phyloP scores from a whole-genome alignment of 2,329 filamentous ascomycete genomes.

The Dactylellina drechsleri region DNA sequence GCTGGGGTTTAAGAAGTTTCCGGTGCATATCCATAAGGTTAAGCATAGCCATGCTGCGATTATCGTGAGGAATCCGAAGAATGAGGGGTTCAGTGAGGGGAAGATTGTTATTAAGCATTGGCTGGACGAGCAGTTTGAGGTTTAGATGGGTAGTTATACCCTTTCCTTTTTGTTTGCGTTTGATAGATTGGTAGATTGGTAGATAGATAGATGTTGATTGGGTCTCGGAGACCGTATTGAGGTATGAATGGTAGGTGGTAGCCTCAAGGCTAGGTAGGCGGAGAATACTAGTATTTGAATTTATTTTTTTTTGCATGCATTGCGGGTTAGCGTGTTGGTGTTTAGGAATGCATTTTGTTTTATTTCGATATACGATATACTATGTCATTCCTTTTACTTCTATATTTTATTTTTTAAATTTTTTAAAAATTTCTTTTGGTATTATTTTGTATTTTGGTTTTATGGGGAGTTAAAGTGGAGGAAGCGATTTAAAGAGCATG shows the following conservation, averaged over 20 bases:
- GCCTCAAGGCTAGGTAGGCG: too few relatives aligned
- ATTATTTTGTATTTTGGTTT: neutral
- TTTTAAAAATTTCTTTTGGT: neutral
- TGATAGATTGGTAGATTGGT: neutral
- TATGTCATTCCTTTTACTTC: neutral
- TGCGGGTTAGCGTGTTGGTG: neutral
- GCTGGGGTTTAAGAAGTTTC: conserved; percentile 73
- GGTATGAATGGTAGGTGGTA: too few relatives aligned
- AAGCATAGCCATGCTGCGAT: conserved; percentile 91
- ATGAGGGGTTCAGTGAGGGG: conserved; percentile 77
- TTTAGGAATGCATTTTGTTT: too few relatives aligned
- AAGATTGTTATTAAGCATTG: conserved; percentile 82
- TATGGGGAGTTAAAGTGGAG: neutral
- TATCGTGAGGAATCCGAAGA: conserved; percentile 76
- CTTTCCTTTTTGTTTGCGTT: neutral
- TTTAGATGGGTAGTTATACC: conserved; percentile 3
- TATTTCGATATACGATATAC: too few relatives aligned
- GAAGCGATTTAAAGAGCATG: too few relatives aligned
- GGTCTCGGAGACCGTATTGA: too few relatives aligned
- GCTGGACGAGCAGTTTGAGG: conserved; percentile 77
- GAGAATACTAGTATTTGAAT: neutral
- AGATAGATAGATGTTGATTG: too few relatives aligned
- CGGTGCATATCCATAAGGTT: conserved; percentile 78
- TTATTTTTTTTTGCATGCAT: neutral
- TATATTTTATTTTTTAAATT: too few relatives aligned